Percentiles rank a stretch among this genome's conserved stretches.
phyloP scores from a whole-genome alignment of 345 rosid species.

The Boechera stricta region DNA sequence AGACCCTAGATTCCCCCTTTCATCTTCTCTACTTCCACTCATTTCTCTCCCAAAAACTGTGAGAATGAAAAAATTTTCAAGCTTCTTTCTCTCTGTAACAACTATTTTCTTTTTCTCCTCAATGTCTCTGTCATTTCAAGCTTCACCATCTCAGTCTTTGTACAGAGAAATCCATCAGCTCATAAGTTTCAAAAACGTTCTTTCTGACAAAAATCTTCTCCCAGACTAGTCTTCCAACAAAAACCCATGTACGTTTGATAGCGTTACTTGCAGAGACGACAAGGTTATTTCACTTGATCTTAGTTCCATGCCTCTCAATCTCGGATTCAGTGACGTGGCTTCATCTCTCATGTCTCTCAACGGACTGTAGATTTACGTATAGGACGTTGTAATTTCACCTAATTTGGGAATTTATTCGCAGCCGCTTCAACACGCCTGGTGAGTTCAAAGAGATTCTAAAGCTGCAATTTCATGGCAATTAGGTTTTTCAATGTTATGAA shows the following conservation, averaged over 20 bases:
- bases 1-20: conserved; percentile 45
- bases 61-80: conserved; percentile 33
- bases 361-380: neutral
- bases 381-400: too few relatives aligned
- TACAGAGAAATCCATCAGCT: conserved; percentile 61
- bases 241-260: conserved; percentile 69
- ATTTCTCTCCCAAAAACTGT: neutral
- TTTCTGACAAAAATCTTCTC: conserved; percentile 51
- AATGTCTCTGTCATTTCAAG: conserved; percentile 41
- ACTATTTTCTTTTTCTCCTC: conserved; percentile 18
- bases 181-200: conserved; percentile 61
- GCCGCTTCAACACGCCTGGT: too few relatives aligned
- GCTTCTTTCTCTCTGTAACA: conserved; percentile 43
- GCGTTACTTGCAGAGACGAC: conserved; percentile 64
- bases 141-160: conserved; percentile 34
- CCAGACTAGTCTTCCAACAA: conserved; percentile 61
- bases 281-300: conserved; percentile 69
- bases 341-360: conserved; percentile 38
- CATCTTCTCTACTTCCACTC: conserved; percentile 7
- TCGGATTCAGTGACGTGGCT: conserved; percentile 65
- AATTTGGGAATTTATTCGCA: too few relatives aligned
- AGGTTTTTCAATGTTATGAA: too few relatives aligned
- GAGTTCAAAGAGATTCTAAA: too few relatives aligned
- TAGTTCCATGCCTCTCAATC: conserved; percentile 43
- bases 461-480: too few relatives aligned